A percentile compares a stretch with the other conserved stretches of the same genome.
Evolutionary conservation across 805 yeast species (phyloP).

Genomic region (Sungouiozyma intestinalis): DNA sequence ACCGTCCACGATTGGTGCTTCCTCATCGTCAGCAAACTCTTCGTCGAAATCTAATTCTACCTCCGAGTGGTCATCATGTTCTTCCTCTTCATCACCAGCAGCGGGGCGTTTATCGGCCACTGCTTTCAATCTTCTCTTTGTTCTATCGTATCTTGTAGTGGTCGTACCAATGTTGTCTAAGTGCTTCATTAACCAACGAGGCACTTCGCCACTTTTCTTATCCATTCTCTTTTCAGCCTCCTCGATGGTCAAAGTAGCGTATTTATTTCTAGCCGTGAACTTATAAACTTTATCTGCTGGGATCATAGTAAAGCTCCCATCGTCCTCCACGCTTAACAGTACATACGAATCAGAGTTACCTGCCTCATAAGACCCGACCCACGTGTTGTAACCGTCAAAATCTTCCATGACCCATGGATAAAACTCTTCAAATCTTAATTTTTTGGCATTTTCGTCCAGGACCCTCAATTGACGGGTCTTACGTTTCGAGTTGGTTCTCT

Average conservation of each 20-base stretch:
- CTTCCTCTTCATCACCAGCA: constrained; percentile 31
- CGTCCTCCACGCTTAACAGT: constrained; percentile 70
- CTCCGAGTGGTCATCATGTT: constrained; percentile 61
- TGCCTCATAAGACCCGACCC: constrained; percentile 95
- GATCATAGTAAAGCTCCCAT: constrained; percentile 76
- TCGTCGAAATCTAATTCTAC: constrained; percentile 93
- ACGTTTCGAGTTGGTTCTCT: constrained; percentile 50
- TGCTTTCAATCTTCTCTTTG: constrained; percentile 36
- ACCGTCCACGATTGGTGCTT: constrained; percentile 95
- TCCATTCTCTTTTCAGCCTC: constrained; percentile 96
- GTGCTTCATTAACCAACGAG: constrained; percentile 94
- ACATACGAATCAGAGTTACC: constrained; percentile 76
- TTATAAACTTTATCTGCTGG: constrained; percentile 92
- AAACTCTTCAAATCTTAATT: constrained; percentile 86
- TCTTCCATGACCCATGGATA: constrained; percentile 99
- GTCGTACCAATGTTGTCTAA: constrained; percentile 52
- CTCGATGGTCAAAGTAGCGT: constrained; percentile 86
- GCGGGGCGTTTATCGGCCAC: constrained; percentile 34
- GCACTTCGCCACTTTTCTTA: constrained; percentile 55
- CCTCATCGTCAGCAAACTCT: constrained; percentile 97
- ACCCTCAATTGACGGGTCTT: constrained; percentile 78
- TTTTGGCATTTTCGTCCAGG: constrained; percentile 73
- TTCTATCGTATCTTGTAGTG: constrained; percentile 42
- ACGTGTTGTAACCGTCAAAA: constrained; percentile 85
- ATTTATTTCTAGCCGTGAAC: constrained; percentile 87